A percentile compares a stretch with the other conserved stretches of the same genome.
phyloP scores from a whole-genome alignment of 73 alveolate species.

The Tetrahymena borealis region DNA sequence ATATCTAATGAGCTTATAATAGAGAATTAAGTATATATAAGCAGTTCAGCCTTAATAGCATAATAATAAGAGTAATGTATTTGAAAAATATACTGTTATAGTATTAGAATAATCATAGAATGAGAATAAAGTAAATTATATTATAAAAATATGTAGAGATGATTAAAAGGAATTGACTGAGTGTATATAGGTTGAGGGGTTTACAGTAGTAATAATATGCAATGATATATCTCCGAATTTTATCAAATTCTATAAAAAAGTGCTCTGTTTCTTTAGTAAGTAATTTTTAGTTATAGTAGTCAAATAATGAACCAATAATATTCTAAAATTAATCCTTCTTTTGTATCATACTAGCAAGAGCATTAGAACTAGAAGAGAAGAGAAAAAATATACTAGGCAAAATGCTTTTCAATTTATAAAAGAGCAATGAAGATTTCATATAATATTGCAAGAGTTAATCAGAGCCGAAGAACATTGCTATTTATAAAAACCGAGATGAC shows the following conservation, averaged over 20 bases:
- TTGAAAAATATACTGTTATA: too few relatives aligned
- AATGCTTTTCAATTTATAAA: not conserved
- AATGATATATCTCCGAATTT: not conserved
- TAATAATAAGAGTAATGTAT: not conserved
- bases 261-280: not conserved
- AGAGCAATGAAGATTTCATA: not conserved
- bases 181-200: not conserved
- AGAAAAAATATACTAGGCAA: not conserved
- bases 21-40: not conserved
- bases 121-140: too few relatives aligned
- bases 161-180: not conserved
- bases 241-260: not conserved
- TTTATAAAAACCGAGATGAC: not conserved
- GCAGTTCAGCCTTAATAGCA: not conserved
- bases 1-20: not conserved
- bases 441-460: not conserved
- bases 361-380: not conserved
- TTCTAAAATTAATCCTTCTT: too few relatives aligned
- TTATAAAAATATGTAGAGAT: not conserved
- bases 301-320: too few relatives aligned
- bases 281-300: too few relatives aligned
- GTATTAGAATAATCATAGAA: too few relatives aligned
- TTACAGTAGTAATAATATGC: not conserved
- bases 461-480: not conserved
- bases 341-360: not conserved